Evolutionary conservation across 129 eudicot genomes (phyloP), one percentile per base, ranked within the genome.

Genomic region (Artemisia annua): DNA sequence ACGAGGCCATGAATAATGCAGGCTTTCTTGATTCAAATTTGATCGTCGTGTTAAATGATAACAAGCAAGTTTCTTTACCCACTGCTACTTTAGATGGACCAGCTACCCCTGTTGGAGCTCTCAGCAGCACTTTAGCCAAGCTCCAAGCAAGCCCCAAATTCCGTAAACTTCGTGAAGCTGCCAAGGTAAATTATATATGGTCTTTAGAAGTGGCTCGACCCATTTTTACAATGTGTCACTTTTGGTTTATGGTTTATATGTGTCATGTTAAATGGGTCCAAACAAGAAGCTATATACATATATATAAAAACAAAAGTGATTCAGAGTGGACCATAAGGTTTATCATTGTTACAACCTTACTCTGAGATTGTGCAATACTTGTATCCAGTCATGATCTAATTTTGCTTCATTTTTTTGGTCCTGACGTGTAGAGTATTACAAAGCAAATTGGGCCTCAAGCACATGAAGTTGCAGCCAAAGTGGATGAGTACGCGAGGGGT

Each of bases 1-100:
- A 91, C 24, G 97, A 91, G 74, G 97, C 97, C 66, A 77, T 91
- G 91, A 91, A 91, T 66, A 91, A 91, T 57, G 97, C 95, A 4
- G 97, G 98, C 1, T 93, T 71, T 46, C 83, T 93, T 20, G 98
- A 93, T 66, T 73, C 97, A 8, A 88, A 93, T 77, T 77, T 93
- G 11, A 93, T 93, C 54, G 96, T 93, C 18, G 77, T 93, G 1
- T 75, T 93, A 66, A 93, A 93, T 24, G 98, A 89, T 69, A 93
- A 93, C 70, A 89, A 84, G 72, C 98, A 93, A 56, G 98, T 93
- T n/a, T 93, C 98, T 0, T 72, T 93, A 50, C 98, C 98, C 46
- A 93, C 98, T 0, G 98, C 98, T 8, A 93, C 98, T 3, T 80
- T 93, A 2, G 96, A 93, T 56, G 98, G 98, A 9, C 98, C 98